Percentiles rank a stretch among this genome's conserved stretches.
These are phyloP conservation scores for Butyriboletus regius DNA, from an alignment of 1,284 basidiomycete species.

Conservation along the genomic window DNA sequence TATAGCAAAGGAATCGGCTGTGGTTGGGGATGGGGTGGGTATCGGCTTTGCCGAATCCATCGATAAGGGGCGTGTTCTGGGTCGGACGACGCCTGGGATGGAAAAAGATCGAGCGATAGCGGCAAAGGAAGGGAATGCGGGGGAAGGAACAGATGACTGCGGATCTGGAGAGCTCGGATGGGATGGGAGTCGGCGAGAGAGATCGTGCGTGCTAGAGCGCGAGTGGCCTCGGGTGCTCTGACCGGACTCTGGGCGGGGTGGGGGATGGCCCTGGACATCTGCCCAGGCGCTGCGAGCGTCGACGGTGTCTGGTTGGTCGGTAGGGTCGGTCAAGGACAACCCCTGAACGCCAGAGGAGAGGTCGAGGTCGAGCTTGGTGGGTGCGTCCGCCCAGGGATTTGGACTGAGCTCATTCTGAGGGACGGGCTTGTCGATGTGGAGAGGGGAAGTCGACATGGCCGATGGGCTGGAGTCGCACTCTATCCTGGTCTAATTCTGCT, in stretches of 20 bases:
- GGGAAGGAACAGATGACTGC: slow-evolving; percentile 24
- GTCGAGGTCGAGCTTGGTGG: neutral
- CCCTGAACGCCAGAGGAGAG: neutral
- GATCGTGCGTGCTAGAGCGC: neutral
- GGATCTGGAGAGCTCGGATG: slow-evolving; percentile 21
- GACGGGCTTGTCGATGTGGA: no score
- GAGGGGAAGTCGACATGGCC: no score
- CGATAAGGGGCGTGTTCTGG: slow-evolving; percentile 2
- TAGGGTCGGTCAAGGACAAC: neutral
- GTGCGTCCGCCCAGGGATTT: neutral
- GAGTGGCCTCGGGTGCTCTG: neutral
- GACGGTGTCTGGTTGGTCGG: neutral
- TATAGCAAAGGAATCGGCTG: neutral
- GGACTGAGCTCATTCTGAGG: neutral
- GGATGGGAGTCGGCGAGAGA: neutral
- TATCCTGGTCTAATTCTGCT: no score
- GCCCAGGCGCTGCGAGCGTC: neutral
- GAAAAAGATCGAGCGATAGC: slow-evolving; percentile 59
- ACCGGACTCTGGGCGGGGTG: neutral
- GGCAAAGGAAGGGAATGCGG: slow-evolving; percentile 55
- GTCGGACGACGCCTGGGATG: slow-evolving; percentile 36
- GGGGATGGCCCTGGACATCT: neutral
- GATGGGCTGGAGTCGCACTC: no score
- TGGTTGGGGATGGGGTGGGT: neutral
- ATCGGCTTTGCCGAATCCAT: slow-evolving; percentile 10